These are phyloP conservation scores for Epichloe glyceriae DNA, from an alignment of 2,329 filamentous ascomycete genomes.

Conservation along the genomic window DNA sequence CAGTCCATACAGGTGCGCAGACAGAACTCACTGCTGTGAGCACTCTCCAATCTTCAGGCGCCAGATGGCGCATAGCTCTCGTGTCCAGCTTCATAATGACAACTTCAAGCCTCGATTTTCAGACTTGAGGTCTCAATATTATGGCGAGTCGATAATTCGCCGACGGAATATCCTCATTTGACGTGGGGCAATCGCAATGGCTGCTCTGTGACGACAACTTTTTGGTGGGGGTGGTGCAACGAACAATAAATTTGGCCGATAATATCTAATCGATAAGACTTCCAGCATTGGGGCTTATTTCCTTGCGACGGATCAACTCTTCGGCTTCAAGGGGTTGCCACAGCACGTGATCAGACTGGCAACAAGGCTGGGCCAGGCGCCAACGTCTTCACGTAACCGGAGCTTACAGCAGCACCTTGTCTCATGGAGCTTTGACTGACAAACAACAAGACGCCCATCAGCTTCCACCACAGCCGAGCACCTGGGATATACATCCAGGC, in stretches of 20 bases:
- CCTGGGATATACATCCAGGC: neutral
- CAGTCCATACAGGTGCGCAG: conserved; percentile 1
- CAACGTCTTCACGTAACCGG: conserved; percentile 34
- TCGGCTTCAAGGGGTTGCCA: conserved; percentile 3
- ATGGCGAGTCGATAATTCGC: neutral
- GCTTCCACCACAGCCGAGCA: neutral
- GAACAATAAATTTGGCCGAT: conserved; percentile 15
- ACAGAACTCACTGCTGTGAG: conserved; percentile 63
- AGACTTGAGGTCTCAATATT: neutral
- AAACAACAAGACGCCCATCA: conserved; percentile 18
- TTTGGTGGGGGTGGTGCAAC: conserved; percentile 13
- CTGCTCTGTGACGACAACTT: conserved; percentile 3
- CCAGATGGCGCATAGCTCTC: conserved; percentile 83
- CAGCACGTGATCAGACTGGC: conserved; percentile 20
- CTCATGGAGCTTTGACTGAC: conserved; percentile 21
- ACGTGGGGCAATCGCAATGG: neutral
- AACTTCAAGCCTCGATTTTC: neutral
- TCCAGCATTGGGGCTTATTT: neutral
- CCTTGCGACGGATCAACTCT: conserved; percentile 5
- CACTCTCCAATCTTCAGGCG: conserved; percentile 87
- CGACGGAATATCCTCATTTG: neutral
- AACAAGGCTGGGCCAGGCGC: conserved; percentile 21
- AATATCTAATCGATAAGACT: conserved; percentile 20
- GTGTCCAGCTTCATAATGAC: conserved; percentile 83
- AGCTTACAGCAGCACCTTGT: conserved; percentile 15